These are phyloP conservation scores for Flaveria ramosissima DNA, from an alignment of 129 eudicot species.

Conservation along the genomic window DNA sequence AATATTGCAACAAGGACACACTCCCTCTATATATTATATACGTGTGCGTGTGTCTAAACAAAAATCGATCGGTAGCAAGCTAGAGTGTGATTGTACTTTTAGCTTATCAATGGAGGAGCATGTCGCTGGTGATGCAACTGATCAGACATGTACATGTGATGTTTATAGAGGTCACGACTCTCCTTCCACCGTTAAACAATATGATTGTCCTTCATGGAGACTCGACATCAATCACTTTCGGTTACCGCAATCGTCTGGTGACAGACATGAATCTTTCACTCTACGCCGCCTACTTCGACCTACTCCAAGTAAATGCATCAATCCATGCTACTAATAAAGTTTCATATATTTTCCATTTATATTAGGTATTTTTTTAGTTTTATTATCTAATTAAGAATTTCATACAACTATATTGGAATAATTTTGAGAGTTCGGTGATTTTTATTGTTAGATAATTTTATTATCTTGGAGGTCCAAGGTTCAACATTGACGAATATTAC, in stretches of 20 bases:
- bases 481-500: too few relatives aligned
- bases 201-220: slow-evolving; percentile 25
- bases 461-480: too few relatives aligned
- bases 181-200: slow-evolving; percentile 11
- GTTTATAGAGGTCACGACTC: neutral
- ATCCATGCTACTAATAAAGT: slow-evolving; percentile 5
- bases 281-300: slow-evolving; percentile 18
- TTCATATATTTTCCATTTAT: too few relatives aligned
- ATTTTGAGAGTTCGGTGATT: too few relatives aligned
- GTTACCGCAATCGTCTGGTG: neutral
- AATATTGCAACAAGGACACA: neutral
- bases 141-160: neutral
- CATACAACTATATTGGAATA: too few relatives aligned
- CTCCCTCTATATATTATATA: neutral
- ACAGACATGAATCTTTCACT: neutral
- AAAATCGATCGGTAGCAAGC: neutral
- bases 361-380: too few relatives aligned
- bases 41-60: neutral
- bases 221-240: slow-evolving; percentile 34
- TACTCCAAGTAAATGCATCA: slow-evolving; percentile 28
- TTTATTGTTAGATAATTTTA: too few relatives aligned
- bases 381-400: too few relatives aligned
- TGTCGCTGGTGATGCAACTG: slow-evolving; percentile 3
- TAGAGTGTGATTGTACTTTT: neutral
- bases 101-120: slow-evolving; percentile 27